These are phyloP conservation scores for Fusarium scirpi DNA, from an alignment of 2,329 filamentous ascomycete species.

Conservation along the genomic window DNA sequence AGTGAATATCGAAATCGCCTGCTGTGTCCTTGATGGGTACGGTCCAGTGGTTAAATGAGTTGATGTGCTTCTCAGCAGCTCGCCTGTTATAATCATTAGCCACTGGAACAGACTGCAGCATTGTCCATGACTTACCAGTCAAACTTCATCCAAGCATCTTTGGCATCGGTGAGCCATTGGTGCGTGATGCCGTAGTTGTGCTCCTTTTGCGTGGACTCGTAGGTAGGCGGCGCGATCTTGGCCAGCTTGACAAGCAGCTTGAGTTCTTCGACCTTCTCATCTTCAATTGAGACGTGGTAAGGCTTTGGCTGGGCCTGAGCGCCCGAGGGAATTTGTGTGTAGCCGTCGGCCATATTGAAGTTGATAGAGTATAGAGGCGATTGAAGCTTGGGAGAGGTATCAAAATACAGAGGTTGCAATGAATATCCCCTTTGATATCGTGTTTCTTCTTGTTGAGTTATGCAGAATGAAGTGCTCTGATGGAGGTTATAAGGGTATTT, in stretches of 20 bases:
- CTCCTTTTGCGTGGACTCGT: slow-evolving; percentile 9
- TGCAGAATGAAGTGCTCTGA: background rate
- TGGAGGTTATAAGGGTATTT: background rate
- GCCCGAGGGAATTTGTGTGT: background rate
- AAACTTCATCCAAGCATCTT: slow-evolving; percentile 11
- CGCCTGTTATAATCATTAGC: background rate
- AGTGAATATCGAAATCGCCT: background rate
- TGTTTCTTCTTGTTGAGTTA: background rate
- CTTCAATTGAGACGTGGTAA: background rate
- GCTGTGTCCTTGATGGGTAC: background rate
- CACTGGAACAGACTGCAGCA: background rate
- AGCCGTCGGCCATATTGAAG: background rate
- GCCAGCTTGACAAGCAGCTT: slow-evolving; percentile 17
- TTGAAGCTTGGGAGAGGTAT: too few species aligned
- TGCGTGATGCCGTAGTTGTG: background rate
- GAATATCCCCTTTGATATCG: too few species aligned
- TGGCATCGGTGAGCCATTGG: slow-evolving; percentile 8
- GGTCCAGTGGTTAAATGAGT: slow-evolving; percentile 9
- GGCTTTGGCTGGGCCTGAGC: background rate
- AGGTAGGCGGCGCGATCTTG: background rate
- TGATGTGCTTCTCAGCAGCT: slow-evolving; percentile 2
- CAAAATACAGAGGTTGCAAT: too few species aligned
- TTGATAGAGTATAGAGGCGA: too few species aligned
- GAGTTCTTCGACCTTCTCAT: background rate
- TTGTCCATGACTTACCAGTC: slow-evolving; percentile 1